These are phyloP conservation scores for Saturnispora quitensis DNA, from an alignment of 805 yeast genomes.

Conservation along the genomic window DNA sequence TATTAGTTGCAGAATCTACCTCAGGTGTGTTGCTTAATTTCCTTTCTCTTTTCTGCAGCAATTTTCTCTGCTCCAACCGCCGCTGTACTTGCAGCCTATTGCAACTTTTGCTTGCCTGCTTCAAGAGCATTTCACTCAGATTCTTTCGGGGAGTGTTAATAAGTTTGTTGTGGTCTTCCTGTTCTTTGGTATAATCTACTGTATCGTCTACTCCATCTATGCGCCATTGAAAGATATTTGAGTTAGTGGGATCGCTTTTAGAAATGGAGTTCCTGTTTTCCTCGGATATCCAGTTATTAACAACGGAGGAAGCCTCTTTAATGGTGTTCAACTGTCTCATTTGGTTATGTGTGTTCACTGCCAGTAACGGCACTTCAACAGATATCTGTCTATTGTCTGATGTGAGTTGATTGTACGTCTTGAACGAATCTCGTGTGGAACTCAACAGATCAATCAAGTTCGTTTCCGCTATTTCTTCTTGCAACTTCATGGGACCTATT, in stretches of 20 bases:
- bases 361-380: constrained; percentile 8
- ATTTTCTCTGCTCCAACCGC: neutral
- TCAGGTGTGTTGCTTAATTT: neutral
- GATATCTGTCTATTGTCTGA: constrained; percentile 7
- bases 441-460: neutral
- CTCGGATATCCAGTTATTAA: constrained; percentile 20
- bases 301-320: constrained; percentile 10
- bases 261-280: constrained; percentile 19
- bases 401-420: constrained; percentile 12
- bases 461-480: neutral
- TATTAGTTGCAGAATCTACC: neutral
- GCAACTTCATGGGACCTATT: neutral
- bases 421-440: constrained; percentile 6
- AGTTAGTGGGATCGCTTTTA: neutral
- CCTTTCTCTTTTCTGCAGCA: neutral
- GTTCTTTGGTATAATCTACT: neutral
- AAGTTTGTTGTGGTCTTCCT: neutral
- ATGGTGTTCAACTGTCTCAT: constrained; percentile 10
- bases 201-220: neutral
- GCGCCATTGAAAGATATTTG: neutral
- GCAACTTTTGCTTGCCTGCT: neutral
- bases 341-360: constrained; percentile 19
- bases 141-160: neutral
- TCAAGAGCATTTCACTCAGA: neutral
- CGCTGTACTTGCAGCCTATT: neutral